These are phyloP conservation scores for Periconia sp. DNA, from an alignment of 2,329 filamentous ascomycete species.

Conservation along the genomic window DNA sequence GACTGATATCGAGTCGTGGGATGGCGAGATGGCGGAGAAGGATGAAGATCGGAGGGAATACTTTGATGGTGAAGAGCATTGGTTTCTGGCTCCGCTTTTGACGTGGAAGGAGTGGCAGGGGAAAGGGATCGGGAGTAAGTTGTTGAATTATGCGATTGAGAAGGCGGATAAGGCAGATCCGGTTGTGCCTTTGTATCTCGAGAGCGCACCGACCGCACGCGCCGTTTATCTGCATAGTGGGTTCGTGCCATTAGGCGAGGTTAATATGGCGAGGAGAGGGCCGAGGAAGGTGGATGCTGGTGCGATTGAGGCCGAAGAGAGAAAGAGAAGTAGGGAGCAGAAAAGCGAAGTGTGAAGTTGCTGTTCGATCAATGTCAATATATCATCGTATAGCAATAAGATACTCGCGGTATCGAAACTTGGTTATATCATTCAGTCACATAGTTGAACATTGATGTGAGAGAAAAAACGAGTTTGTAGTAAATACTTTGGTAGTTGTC, in stretches of 20 bases:
- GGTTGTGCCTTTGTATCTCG: constrained; percentile 31
- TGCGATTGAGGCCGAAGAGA: too few species aligned
- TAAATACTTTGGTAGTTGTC: too few species aligned
- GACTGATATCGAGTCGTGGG: constrained; percentile 21
- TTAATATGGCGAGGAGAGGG: constrained; percentile 24
- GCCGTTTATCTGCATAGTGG: constrained; percentile 33
- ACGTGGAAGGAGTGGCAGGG: constrained; percentile 35
- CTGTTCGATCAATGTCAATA: too few species aligned
- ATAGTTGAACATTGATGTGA: too few species aligned
- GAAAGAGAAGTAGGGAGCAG: background rate
- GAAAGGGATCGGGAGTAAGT: constrained; percentile 24
- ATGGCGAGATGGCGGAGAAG: constrained; percentile 12
- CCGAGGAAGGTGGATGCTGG: constrained; percentile 2
- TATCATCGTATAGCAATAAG: too few species aligned
- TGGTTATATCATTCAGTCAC: too few species aligned
- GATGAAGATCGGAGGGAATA: constrained; percentile 20
- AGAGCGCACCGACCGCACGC: constrained; percentile 24
- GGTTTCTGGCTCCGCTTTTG: constrained; percentile 34
- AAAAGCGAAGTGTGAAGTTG: too few species aligned
- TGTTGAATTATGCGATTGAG: constrained; percentile 35
- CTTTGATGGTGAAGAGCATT: constrained; percentile 26
- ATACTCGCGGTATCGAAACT: too few species aligned
- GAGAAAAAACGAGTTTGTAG: too few species aligned
- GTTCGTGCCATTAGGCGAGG: constrained; percentile 23
- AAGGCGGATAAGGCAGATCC: constrained; percentile 29